Evolutionary conservation across 805 yeast species (phyloP).

Genomic region (Kuraishia cidri): DNA sequence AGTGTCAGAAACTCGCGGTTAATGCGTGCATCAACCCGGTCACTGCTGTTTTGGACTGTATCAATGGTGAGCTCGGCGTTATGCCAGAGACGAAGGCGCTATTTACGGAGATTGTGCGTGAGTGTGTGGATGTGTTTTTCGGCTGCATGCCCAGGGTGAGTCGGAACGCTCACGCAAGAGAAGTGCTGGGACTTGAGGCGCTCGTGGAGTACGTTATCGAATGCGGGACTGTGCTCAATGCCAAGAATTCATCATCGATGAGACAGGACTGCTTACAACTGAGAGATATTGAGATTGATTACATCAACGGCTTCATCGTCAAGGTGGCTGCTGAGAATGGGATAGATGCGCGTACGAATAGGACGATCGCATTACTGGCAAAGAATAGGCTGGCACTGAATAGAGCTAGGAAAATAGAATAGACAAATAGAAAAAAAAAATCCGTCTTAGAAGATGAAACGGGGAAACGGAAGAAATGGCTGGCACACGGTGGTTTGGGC

Average conservation of each 20-base stretch:
- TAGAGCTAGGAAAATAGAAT: too few relatives aligned
- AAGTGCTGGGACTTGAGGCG: constrained; percentile 36
- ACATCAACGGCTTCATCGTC: constrained; percentile 75
- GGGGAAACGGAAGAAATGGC: too few relatives aligned
- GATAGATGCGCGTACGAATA: too few relatives aligned
- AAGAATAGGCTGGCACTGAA: too few relatives aligned
- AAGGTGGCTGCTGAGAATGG: too few relatives aligned
- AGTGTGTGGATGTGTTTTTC: not conserved
- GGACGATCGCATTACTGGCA: too few relatives aligned
- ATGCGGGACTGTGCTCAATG: too few relatives aligned
- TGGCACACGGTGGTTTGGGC: too few relatives aligned
- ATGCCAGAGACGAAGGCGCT: constrained; percentile 34
- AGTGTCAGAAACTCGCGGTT: constrained; percentile 67
- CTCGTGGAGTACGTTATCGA: too few relatives aligned
- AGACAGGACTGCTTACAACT: constrained; percentile 50
- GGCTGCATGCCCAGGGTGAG: constrained; percentile 13
- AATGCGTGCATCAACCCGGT: constrained; percentile 82
- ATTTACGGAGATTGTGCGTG: constrained; percentile 18
- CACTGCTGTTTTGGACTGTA: constrained; percentile 69
- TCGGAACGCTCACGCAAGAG: constrained; percentile 21
- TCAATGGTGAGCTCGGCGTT: constrained; percentile 61
- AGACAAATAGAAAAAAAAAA: too few relatives aligned
- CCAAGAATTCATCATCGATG: constrained; percentile 68
- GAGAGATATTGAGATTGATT: constrained; percentile 68
- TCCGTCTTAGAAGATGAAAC: too few relatives aligned